Evolutionary conservation across 2,329 filamentous ascomycete genomes (phyloP), one percentile per base, ranked within the genome.

Genomic region (Diaporthe destruens): DNA sequence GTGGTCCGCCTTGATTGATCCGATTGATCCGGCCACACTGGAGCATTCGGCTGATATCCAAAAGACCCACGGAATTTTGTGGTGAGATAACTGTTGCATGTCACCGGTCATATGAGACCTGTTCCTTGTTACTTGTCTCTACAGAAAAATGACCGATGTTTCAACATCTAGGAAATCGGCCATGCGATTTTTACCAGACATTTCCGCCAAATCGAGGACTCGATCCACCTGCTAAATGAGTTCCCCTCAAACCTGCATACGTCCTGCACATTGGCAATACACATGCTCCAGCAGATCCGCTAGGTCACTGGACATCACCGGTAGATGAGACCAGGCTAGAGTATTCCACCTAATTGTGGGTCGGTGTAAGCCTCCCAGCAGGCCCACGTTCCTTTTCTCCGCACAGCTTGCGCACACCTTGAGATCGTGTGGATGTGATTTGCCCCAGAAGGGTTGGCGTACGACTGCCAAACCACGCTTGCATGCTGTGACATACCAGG

Each of bases 401-500:
- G 47, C 61, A 66, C 47, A 25, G 20, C 32, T 53, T 66, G 61
- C 32, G 29, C 47, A 66, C 32, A 53, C 47, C 61, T 53, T 39
- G 29, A 6, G 44, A 66, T 66, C 47, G 44, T 39, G 20, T 51
- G 47, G 11, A 36, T 53, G 20, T 66, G 61, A 66, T 66, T 66
- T 66, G 61, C 20, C 20, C 61, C 23, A 36, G 29, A 14, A 53
- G 5, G 20, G 20, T 51, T 66, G 44, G 47, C 32, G 47, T 53
- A 51, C 61, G 47, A 66, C n/a, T 66, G 44, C 44, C 44, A 66
- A 66, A 53, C 47, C 20, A 53, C 44, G 4, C 61, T 66, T 66
- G 47, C 32, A 66, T 66, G 61, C 61, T 14, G 29, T 49, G 61
- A 32, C 9, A 53, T 25, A 66, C 47, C 61, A 12, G 53, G 61